A percentile compares a stretch with the other conserved stretches of the same genome.
phyloP scores from a whole-genome alignment of 495 filamentous ascomycete species.

The Neurospora discreta region DNA sequence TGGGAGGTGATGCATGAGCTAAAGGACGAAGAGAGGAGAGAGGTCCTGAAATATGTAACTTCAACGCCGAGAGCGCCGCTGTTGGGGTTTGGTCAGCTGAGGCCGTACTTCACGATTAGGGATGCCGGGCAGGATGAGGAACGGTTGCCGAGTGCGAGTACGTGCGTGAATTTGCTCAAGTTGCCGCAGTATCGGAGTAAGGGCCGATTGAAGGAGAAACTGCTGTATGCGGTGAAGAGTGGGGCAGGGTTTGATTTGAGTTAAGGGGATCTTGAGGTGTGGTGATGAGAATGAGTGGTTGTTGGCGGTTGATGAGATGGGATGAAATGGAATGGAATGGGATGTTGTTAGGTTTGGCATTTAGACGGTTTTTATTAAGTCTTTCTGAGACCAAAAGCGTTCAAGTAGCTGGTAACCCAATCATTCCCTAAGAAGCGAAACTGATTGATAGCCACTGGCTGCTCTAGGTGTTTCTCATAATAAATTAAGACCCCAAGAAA shows the following conservation, averaged over 20 bases:
- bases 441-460: too few species aligned
- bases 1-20: conserved; percentile 81
- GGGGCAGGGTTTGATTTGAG: conserved; percentile 94
- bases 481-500: too few species aligned
- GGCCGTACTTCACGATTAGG: conserved; percentile 79
- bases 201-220: conserved; percentile 55
- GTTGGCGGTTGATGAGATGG: too few species aligned
- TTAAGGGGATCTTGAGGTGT: conserved; percentile 18
- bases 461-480: too few species aligned
- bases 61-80: conserved; percentile 87
- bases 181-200: conserved; percentile 68
- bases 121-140: conserved; percentile 73
- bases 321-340: too few species aligned
- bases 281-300: too few species aligned
- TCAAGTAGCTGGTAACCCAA: too few species aligned
- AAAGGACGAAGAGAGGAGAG: conserved; percentile 60
- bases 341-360: too few species aligned
- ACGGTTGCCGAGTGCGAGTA: conserved; percentile 85
- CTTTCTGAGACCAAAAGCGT: too few species aligned
- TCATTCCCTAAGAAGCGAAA: too few species aligned
- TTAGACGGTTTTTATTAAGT: too few species aligned
- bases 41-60: conserved; percentile 93
- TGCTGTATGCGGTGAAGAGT: conserved; percentile 83
- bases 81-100: conserved; percentile 77
- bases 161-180: conserved; percentile 93